Evolutionary conservation across 164 flowering plant genomes (phyloP).

Genomic region (Nelumbo lutea): DNA sequence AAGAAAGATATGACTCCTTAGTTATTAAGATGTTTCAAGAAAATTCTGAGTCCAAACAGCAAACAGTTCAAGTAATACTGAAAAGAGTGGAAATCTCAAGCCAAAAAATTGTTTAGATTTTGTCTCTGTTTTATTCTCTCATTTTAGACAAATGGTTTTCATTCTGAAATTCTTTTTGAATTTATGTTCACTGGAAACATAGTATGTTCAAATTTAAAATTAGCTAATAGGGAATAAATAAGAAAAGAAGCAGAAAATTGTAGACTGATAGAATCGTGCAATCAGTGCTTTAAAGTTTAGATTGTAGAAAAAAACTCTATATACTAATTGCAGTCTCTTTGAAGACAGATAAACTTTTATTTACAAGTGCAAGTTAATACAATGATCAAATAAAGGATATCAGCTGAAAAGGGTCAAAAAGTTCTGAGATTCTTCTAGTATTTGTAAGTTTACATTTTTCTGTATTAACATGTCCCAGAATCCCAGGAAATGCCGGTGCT

Average conservation of each 20-base stretch:
- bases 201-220: background rate
- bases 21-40: background rate
- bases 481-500: background rate
- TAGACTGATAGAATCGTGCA: background rate
- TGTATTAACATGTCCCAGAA: constrained; percentile 15
- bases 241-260: background rate
- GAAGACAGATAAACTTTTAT: constrained; percentile 9
- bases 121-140: background rate
- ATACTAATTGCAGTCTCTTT: constrained; percentile 3
- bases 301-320: constrained; percentile 6
- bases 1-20: background rate
- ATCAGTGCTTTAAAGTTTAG: background rate
- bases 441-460: constrained; percentile 18
- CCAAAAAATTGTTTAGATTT: background rate
- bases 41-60: background rate
- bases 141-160: too few species aligned
- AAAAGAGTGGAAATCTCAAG: background rate
- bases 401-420: constrained; percentile 15
- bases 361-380: constrained; percentile 7
- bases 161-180: background rate
- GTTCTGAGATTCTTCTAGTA: constrained; percentile 10
- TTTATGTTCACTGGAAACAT: background rate
- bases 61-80: background rate
- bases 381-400: constrained; percentile 6
- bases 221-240: background rate